A percentile compares a stretch with the other conserved stretches of the same genome.
Evolutionary conservation across 768 basidiomycete species (phyloP).

Genomic region (Trametes maxima): DNA sequence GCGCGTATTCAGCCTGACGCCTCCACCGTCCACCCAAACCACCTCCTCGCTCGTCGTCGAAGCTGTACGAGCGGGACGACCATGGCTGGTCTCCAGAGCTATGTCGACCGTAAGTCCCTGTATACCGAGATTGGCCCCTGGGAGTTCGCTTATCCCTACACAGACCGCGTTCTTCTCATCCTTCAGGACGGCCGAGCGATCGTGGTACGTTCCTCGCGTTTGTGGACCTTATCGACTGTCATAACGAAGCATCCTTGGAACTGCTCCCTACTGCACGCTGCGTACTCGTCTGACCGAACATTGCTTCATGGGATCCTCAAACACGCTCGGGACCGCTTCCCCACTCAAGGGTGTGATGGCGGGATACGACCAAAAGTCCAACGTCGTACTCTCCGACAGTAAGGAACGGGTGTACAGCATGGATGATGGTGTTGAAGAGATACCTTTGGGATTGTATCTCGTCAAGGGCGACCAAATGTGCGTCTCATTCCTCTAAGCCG

Average conservation of each 20-base stretch:
- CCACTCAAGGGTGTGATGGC: constrained; percentile 76
- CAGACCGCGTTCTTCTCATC: constrained; percentile 90
- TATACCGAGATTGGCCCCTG: neutral
- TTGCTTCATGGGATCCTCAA: constrained; percentile 1
- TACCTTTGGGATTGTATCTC: constrained; percentile 92
- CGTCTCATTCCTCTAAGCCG: constrained; percentile 37
- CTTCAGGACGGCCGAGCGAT: constrained; percentile 96
- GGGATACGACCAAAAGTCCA: constrained; percentile 94
- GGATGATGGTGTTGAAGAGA: constrained; percentile 93
- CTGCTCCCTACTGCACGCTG: too few species aligned
- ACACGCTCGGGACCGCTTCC: neutral
- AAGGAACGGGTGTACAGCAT: constrained; percentile 91
- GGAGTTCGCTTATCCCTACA: neutral
- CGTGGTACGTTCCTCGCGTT: constrained; percentile 57
- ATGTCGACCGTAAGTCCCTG: constrained; percentile 73
- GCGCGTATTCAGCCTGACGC: neutral
- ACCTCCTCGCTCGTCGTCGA: neutral
- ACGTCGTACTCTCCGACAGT: constrained; percentile 92
- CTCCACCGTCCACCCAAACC: neutral
- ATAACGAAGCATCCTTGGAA: too few species aligned
- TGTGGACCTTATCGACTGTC: neutral
- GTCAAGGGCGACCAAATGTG: constrained; percentile 99
- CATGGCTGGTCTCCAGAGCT: constrained; percentile 92
- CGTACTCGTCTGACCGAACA: neutral
- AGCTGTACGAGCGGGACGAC: constrained; percentile 17